Base-by-base conservation (phyloP, 306 rosid genomes). In the Rosa lucieae region DNA sequence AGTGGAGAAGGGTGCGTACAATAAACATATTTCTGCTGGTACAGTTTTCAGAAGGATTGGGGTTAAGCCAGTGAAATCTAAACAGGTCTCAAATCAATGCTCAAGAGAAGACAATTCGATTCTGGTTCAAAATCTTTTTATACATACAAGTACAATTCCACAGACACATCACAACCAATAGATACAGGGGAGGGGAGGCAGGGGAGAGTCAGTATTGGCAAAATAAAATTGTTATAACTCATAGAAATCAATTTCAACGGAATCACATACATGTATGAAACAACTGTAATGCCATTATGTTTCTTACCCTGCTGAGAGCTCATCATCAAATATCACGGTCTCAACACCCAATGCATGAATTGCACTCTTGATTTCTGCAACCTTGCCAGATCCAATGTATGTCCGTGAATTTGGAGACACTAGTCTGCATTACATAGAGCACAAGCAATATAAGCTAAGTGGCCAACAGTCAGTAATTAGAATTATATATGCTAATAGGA, bases 301-400 rank as follows among this genome's bases (percentile, higher is more conserved):
- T 55, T 15, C 84, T 75, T 80, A 95, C 98, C 99, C 99, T 47
- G 99, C 92, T 55, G 98, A 93, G 66, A 95, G 90, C 79, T 95
- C 99, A 77, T 95, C 99, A 78, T 95, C 99, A 83, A 95, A 95
- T 77, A 95, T 82, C 37, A 95, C 97, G 73, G 94, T 95, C 86
- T 95, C 98, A 56, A 89, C 90, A 5, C 40, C 98, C 86, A 91
- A 78, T 44, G 84, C 99, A 80, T 79, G 85, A 87, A 93, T 93
- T 53, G 92, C 91, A 83, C 91, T 93, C 92, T 93, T 95, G 79
- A 91, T 95, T 82, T 95, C 99, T 35, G 93, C 88, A 79, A 90
- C 99, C 88, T 95, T 95, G 40, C 99, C 97, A 13, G 98, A 95
- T 76, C 98, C 98, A 81, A 95, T 95, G 87, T 95, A 95, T 21